phyloP scores from a whole-genome alignment of 805 yeast genomes.

The Candida pini region DNA sequence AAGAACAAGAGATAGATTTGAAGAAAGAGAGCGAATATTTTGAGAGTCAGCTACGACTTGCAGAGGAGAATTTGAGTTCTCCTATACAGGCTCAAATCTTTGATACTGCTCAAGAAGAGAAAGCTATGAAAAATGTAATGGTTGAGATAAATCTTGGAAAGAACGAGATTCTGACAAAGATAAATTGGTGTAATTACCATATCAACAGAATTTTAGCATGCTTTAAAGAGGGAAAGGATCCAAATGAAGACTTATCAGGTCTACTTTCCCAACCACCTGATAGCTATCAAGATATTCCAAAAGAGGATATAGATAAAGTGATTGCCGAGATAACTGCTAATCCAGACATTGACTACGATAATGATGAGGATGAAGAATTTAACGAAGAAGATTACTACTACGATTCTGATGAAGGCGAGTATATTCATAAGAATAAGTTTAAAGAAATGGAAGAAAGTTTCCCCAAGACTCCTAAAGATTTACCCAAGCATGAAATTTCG shows the following conservation, averaged over 20 bases:
- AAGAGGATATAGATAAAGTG: slow-evolving; percentile 15
- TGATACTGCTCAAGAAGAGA: not conserved
- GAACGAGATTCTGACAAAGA: slow-evolving; percentile 10
- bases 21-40: slow-evolving; percentile 5
- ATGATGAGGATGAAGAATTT: slow-evolving; percentile 8
- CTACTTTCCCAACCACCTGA: slow-evolving; percentile 10
- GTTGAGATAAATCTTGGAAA: slow-evolving; percentile 3
- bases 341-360: slow-evolving; percentile 1
- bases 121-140: not conserved
- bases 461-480: slow-evolving; percentile 8
- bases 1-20: slow-evolving; percentile 1
- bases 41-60: slow-evolving; percentile 4
- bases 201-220: slow-evolving; percentile 11
- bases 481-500: slow-evolving; percentile 10
- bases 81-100: slow-evolving; percentile 1
- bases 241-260: slow-evolving; percentile 18
- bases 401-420: slow-evolving; percentile 20
- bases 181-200: slow-evolving; percentile 21
- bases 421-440: slow-evolving; percentile 8
- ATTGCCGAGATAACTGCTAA: slow-evolving; percentile 13
- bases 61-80: slow-evolving; percentile 6
- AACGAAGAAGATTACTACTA: slow-evolving; percentile 16
- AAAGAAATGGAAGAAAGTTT: slow-evolving; percentile 6
- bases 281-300: slow-evolving; percentile 11
- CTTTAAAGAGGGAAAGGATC: slow-evolving; percentile 18